These are phyloP conservation scores for Podospora fimiseda DNA, from an alignment of 495 filamentous ascomycete genomes.

Conservation along the genomic window DNA sequence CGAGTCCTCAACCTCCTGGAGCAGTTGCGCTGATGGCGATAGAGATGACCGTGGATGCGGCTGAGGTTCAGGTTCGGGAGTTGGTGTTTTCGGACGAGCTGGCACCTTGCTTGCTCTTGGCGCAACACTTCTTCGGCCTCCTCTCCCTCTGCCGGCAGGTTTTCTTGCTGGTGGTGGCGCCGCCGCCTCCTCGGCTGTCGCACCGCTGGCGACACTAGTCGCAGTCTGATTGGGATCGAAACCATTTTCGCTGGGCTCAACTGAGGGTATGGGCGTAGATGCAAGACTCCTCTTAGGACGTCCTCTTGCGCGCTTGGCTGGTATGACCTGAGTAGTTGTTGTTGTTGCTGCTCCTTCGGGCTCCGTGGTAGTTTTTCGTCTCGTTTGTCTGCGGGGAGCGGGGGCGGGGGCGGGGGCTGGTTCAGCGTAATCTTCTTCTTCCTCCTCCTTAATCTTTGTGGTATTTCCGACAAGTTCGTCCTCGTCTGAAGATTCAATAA, in stretches of 20 bases:
- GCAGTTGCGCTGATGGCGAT: constrained; percentile 22
- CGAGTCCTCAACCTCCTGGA: neutral
- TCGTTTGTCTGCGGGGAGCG: constrained; percentile 36
- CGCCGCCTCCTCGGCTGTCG: constrained; percentile 22
- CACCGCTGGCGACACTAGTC: constrained; percentile 42
- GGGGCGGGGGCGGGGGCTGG: constrained; percentile 79
- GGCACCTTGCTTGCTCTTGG: constrained; percentile 38
- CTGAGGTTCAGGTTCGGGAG: constrained; percentile 45
- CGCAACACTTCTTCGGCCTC: constrained; percentile 65
- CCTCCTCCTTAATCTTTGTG: constrained; percentile 39
- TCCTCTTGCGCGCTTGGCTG: constrained; percentile 21
- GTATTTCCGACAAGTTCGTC: constrained; percentile 48
- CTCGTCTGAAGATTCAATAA: constrained; percentile 72
- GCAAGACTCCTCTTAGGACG: constrained; percentile 32
- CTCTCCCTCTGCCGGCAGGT: constrained; percentile 49
- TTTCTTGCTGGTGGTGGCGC: constrained; percentile 52
- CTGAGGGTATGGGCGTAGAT: constrained; percentile 22
- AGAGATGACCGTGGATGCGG: constrained; percentile 34
- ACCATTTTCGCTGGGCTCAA: constrained; percentile 52
- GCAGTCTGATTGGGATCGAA: constrained; percentile 52
- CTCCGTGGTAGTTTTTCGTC: constrained; percentile 50
- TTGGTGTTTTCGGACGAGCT: constrained; percentile 43
- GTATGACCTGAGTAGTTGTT: too few species aligned
- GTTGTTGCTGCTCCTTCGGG: constrained; percentile 4
- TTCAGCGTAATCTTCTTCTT: constrained; percentile 57